These are phyloP conservation scores for Skeletonema grethae DNA, from an alignment of 108 stramenopile genomes.

Conservation along the genomic window DNA sequence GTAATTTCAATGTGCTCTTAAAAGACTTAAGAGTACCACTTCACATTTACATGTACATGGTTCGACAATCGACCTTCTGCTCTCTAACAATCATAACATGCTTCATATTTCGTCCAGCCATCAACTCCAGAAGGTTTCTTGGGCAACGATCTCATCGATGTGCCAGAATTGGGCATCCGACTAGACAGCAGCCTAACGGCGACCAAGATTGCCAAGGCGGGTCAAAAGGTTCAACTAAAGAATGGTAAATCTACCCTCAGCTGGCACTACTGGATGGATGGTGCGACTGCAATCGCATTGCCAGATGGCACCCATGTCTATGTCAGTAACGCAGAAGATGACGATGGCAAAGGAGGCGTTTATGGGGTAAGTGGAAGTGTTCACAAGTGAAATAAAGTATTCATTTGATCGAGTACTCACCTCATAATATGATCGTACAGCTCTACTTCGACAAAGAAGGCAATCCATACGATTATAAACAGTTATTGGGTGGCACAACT, in stretches of 20 bases:
- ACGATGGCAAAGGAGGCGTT: neutral
- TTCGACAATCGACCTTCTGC: too few species aligned
- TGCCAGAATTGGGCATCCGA: neutral
- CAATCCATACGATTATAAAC: slow-evolving; percentile 31
- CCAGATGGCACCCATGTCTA: neutral
- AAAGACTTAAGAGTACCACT: too few species aligned
- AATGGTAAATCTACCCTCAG: neutral
- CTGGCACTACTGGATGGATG: neutral
- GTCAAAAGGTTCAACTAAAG: neutral
- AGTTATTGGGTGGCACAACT: slow-evolving; percentile 30
- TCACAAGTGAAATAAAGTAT: neutral
- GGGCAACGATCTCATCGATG: neutral
- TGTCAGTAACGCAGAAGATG: neutral
- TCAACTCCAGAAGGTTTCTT: neutral
- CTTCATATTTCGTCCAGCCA: neutral
- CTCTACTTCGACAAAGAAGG: neutral
- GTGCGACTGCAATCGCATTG: neutral
- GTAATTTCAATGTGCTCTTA: neutral
- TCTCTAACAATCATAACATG: neutral
- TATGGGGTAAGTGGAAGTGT: neutral
- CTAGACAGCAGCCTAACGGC: neutral
- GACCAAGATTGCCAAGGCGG: neutral
- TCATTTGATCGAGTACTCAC: neutral
- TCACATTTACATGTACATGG: too few species aligned
- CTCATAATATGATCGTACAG: neutral